These are phyloP conservation scores for Echeveria elegans DNA, from an alignment of 164 flowering plant species.

Conservation along the genomic window DNA sequence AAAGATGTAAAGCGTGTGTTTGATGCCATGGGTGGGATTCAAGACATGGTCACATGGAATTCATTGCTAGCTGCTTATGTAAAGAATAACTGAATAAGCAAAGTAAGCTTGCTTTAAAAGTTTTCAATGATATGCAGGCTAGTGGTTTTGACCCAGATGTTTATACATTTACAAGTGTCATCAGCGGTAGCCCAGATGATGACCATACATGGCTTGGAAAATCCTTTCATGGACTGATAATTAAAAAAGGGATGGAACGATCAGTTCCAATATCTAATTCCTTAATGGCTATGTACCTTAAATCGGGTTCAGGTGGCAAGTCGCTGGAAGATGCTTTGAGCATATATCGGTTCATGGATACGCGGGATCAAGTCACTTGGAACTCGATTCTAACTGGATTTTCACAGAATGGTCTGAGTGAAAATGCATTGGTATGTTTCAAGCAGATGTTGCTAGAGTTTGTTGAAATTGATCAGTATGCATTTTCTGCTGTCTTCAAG, in stretches of 20 bases:
- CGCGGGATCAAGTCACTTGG: constrained; percentile 70
- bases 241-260: constrained; percentile 51
- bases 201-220: constrained; percentile 32
- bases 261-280: constrained; percentile 49
- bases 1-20: constrained; percentile 45
- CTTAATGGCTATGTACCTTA: constrained; percentile 61
- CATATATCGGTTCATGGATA: constrained; percentile 38
- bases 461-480: constrained; percentile 48
- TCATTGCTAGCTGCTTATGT: constrained; percentile 72
- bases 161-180: constrained; percentile 57
- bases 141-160: constrained; percentile 51
- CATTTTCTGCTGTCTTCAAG: constrained; percentile 59
- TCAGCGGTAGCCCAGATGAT: constrained; percentile 54
- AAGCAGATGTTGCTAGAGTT: constrained; percentile 31
- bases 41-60: constrained; percentile 74
- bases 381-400: constrained; percentile 73
- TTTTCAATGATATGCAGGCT: constrained; percentile 45
- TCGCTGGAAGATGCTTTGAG: constrained; percentile 49
- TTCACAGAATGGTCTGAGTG: constrained; percentile 57
- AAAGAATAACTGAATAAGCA: constrained; percentile 25
- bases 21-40: constrained; percentile 20
- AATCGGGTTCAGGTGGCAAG: constrained; percentile 24
- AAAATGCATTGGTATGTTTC: constrained; percentile 57
- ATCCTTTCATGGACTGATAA: constrained; percentile 56
- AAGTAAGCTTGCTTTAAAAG: constrained; percentile 29